These are phyloP conservation scores for Amylostereum areolatum DNA, from an alignment of 1,284 basidiomycete species.

Conservation along the genomic window DNA sequence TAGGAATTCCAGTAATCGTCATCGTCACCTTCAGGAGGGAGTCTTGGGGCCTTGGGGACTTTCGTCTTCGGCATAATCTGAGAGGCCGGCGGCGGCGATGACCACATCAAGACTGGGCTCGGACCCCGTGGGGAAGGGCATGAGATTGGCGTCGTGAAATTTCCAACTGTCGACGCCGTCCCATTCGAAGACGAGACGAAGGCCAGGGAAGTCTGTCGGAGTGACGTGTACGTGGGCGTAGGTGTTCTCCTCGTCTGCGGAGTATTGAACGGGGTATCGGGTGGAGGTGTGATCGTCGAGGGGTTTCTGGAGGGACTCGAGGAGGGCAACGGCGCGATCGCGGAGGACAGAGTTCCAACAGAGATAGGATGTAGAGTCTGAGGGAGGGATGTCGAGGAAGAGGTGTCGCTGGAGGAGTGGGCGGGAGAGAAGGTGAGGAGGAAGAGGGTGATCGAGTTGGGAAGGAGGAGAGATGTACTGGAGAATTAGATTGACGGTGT, in stretches of 20 bases:
- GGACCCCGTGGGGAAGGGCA: slow-evolving; percentile 67
- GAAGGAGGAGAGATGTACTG: slow-evolving; percentile 53
- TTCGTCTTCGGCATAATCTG: slow-evolving; percentile 1
- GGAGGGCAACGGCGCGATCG: slow-evolving; percentile 34
- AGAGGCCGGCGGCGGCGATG: slow-evolving; percentile 9
- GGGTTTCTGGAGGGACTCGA: slow-evolving; percentile 36
- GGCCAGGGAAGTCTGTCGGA: slow-evolving; percentile 24
- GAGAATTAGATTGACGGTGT: slow-evolving; percentile 41
- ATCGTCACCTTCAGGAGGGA: slow-evolving; percentile 27
- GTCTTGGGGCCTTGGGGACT: slow-evolving; percentile 12
- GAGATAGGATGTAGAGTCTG: slow-evolving; percentile 50
- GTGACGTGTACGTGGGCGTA: slow-evolving; percentile 60
- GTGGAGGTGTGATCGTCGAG: slow-evolving; percentile 29
- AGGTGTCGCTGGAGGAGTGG: slow-evolving; percentile 59
- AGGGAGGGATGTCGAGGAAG: slow-evolving; percentile 49
- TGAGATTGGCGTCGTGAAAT: slow-evolving; percentile 61
- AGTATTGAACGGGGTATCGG: slow-evolving; percentile 43
- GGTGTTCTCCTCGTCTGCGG: slow-evolving; percentile 50
- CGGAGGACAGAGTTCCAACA: slow-evolving; percentile 55
- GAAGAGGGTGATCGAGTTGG: slow-evolving; percentile 41
- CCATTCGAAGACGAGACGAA: slow-evolving; percentile 67
- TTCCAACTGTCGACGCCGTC: slow-evolving; percentile 51
- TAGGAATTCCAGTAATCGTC: slow-evolving; percentile 68
- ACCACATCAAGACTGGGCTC: slow-evolving; percentile 35
- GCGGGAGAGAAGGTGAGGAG: slow-evolving; percentile 53